Base-by-base conservation (phyloP, 139 green algal genomes). In the Haematococcus sp. region DNA sequence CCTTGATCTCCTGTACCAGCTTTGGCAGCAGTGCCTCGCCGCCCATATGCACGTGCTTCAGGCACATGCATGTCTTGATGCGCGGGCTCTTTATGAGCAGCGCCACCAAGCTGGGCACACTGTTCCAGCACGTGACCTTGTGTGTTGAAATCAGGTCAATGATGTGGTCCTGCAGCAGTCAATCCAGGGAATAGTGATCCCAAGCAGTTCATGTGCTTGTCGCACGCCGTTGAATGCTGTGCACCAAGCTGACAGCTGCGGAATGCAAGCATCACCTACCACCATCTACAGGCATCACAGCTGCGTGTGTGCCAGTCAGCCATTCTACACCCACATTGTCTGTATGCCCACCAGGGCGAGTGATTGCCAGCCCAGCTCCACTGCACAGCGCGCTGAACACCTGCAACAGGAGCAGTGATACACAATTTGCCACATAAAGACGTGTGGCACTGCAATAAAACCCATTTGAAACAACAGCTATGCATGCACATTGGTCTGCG, bases 331-430 rank as follows among this genome's bases (percentile, higher is more conserved):
- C 11, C 40, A 49, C 40, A 49, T 49, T 49, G 46, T 88, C 78
- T 0, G 68, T 25, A 51, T 85, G 76, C 13, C 60, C 76, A 13
- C 63, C 78, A 0, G 75, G 61, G 2, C 46, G 19, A 2, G 82
- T 52, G 23, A 83, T 56, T 3, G 79, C 70, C 25, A 80, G 25
- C 17, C 27, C 13, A 5, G 35, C 76, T 0, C 76, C 76, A 2
- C 30, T 16, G 28, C 32, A 33, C 33, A 83, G 65, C 52, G 31
- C 17, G 32, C 23, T 16, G 27, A 31, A 34, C 13, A 66, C n/a
- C 31, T 75, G 52, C 68, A 85, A 7, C n/a, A n/a, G n/a, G n/a
- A n/a, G n/a, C n/a, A n/a, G n/a, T n/a, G n/a, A n/a, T n/a, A n/a
- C n/a, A n/a, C n/a, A n/a, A n/a, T n/a, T n/a, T n/a, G n/a, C n/a